A percentile compares a stretch with the other conserved stretches of the same genome.
phyloP scores from a whole-genome alignment of 768 basidiomycete genomes.

The Podaxis carcinomalis region DNA sequence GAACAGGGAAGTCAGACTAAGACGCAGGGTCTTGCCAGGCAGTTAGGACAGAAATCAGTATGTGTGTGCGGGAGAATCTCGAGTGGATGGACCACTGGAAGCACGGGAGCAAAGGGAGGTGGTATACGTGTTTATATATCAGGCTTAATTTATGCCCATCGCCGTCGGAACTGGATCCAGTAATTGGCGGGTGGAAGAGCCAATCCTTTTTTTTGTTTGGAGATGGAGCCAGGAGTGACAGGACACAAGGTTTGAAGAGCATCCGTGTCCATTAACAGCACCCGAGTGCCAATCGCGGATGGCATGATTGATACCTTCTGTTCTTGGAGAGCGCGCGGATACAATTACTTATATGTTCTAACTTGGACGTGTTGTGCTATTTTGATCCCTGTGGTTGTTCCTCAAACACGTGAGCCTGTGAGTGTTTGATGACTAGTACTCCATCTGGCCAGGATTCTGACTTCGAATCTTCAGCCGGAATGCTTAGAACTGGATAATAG shows the following conservation, averaged over 20 bases:
- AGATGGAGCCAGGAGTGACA: not conserved
- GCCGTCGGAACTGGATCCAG: not conserved
- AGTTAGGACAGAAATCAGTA: not conserved
- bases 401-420: not conserved
- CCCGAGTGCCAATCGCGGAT: not conserved
- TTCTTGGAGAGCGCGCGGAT: not conserved
- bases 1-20: not conserved
- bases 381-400: not conserved
- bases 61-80: not conserved
- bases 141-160: not conserved
- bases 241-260: not conserved
- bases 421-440: not conserved
- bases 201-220: not conserved
- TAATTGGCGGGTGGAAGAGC: not conserved
- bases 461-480: not conserved
- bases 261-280: slow-evolving; percentile 9
- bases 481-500: not conserved
- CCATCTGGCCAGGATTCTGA: not conserved
- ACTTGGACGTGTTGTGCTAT: not conserved
- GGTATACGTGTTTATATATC: not conserved
- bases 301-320: not conserved
- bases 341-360: not conserved
- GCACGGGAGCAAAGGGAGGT: not conserved
- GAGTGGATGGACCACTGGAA: not conserved
- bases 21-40: not conserved